Conservation (phyloP, 805 yeast species). For the Wickerhamomyces bovis region DNA sequence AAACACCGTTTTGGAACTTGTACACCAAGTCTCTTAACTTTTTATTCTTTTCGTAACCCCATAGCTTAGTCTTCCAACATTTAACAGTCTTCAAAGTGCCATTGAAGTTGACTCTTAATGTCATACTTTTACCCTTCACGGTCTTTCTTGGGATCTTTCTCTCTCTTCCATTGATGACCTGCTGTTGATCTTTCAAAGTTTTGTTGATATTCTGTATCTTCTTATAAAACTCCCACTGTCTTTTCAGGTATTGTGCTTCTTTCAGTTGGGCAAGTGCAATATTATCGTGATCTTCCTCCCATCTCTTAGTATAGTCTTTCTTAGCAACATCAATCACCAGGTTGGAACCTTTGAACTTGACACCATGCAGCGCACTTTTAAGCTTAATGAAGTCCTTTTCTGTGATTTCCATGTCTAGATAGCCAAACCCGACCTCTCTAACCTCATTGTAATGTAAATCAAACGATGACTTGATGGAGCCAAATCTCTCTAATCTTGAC, state of each 20-base stretch:
- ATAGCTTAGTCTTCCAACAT: slow-evolving; percentile 69
- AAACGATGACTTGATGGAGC: slow-evolving; percentile 43
- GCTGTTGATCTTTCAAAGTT: slow-evolving; percentile 38
- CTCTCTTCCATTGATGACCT: slow-evolving; percentile 50
- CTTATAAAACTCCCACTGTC: slow-evolving; percentile 31
- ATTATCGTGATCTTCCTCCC: slow-evolving; percentile 47
- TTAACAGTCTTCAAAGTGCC: slow-evolving; percentile 52
- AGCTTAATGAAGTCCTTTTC: slow-evolving; percentile 43
- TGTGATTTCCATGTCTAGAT: slow-evolving; percentile 50
- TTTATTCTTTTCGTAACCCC: slow-evolving; percentile 83
- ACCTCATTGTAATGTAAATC: slow-evolving; percentile 48
- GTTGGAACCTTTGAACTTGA: slow-evolving; percentile 68
- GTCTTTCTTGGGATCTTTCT: slow-evolving; percentile 52
- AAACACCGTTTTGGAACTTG: slow-evolving; percentile 55
- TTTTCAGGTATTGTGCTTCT: slow-evolving; percentile 32
- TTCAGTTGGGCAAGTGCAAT: slow-evolving; percentile 21
- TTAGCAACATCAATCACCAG: slow-evolving; percentile 59
- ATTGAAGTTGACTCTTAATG: slow-evolving; percentile 58
- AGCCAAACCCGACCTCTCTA: slow-evolving; percentile 46
- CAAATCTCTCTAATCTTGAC: slow-evolving; percentile 57
- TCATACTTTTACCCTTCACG: slow-evolving; percentile 41
- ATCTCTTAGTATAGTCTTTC: slow-evolving; percentile 40
- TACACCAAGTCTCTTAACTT: slow-evolving; percentile 55
- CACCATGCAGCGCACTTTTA: slow-evolving; percentile 57
- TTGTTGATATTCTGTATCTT: slow-evolving; percentile 31